Conservation (phyloP, 2,329 filamentous ascomycete species). For the Atkinsonella hypoxylon region DNA sequence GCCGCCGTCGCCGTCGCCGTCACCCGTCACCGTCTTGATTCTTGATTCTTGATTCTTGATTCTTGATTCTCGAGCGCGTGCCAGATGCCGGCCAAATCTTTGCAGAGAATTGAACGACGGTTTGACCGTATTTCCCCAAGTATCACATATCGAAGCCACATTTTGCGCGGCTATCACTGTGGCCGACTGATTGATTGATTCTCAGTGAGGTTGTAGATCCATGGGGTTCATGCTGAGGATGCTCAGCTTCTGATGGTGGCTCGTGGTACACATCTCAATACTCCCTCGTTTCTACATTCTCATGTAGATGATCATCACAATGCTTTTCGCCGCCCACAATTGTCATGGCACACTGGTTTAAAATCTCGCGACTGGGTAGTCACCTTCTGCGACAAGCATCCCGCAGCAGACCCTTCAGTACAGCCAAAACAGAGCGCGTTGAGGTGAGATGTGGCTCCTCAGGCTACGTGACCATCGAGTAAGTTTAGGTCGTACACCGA, state of each 20-base stretch:
- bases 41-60: too few species aligned
- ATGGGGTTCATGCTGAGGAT: background rate
- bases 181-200: too few species aligned
- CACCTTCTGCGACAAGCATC: background rate
- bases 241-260: background rate
- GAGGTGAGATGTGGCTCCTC: conserved; percentile 35
- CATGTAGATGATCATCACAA: background rate
- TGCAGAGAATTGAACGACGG: too few species aligned
- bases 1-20: too few species aligned
- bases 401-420: conserved; percentile 7
- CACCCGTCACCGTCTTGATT: too few species aligned
- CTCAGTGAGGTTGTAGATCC: too few species aligned
- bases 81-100: too few species aligned
- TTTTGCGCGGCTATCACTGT: too few species aligned
- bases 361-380: background rate
- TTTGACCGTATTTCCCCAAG: too few species aligned
- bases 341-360: conserved; percentile 1
- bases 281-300: background rate
- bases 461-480: conserved; percentile 40
- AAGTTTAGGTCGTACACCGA: conserved; percentile 12
- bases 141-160: too few species aligned
- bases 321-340: background rate
- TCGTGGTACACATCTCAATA: background rate
- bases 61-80: too few species aligned
- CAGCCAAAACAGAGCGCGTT: conserved; percentile 24